Evolutionary conservation across 2,329 filamentous ascomycete genomes (phyloP).

Genomic region (Aspergillus quadrilineatus): DNA sequence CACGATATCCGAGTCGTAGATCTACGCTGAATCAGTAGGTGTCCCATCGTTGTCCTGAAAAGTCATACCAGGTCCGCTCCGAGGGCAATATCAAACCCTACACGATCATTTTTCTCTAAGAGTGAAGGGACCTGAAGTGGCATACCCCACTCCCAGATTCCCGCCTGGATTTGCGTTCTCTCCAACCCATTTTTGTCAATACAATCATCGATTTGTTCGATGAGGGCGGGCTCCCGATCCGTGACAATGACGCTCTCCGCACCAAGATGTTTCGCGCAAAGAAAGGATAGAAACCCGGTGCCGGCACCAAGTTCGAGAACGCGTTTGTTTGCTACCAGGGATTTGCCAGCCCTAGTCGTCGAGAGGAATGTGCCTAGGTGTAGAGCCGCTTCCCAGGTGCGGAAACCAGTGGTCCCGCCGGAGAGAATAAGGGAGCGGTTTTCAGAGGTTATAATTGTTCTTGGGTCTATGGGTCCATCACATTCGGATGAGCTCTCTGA

Average conservation of each 20-base stretch:
- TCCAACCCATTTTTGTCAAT: constrained; percentile 34
- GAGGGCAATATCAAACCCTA: constrained; percentile 40
- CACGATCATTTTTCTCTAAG: neutral
- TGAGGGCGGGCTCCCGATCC: constrained; percentile 56
- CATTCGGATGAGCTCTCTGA: too few species aligned
- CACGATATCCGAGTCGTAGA: constrained; percentile 60
- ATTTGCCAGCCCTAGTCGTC: constrained; percentile 45
- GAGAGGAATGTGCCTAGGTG: constrained; percentile 62
- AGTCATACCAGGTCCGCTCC: constrained; percentile 43
- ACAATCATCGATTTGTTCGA: constrained; percentile 41
- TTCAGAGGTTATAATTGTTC: constrained; percentile 47
- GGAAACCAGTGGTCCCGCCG: constrained; percentile 63
- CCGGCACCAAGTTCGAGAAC: constrained; percentile 67
- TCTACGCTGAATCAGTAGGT: constrained; percentile 41
- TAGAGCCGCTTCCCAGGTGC: constrained; percentile 69
- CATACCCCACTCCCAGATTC: constrained; percentile 46
- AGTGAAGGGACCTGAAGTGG: constrained; percentile 23
- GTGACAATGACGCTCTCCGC: constrained; percentile 58
- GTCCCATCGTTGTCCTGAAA: neutral
- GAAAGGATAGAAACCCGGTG: constrained; percentile 64
- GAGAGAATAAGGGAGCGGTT: constrained; percentile 58
- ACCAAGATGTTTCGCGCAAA: constrained; percentile 60
- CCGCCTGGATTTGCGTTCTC: constrained; percentile 25
- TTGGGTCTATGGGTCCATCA: neutral
- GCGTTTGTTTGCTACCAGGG: constrained; percentile 51